A percentile compares a stretch with the other conserved stretches of the same genome.
Conservation (phyloP, 306 rosid species). For the Pachyrhizus erosus region DNA sequence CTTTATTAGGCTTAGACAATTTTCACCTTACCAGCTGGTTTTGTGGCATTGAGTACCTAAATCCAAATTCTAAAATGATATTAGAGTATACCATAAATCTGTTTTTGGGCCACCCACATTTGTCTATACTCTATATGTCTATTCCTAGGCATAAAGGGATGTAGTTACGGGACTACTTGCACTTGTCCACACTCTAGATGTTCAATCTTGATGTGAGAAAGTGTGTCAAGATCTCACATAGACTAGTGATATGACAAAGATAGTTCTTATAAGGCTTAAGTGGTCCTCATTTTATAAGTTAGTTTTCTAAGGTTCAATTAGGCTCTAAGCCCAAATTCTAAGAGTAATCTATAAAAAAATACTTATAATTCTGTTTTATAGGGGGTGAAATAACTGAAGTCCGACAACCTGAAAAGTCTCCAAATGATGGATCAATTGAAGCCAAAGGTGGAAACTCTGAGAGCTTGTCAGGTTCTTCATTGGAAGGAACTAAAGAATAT, state of each 20-base stretch:
- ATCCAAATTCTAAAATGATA: not conserved
- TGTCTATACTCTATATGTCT: not conserved
- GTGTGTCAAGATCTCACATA: not conserved
- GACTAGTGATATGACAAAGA: not conserved
- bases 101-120: not conserved
- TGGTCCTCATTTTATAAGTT: not conserved
- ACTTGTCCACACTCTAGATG: not conserved
- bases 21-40: not conserved
- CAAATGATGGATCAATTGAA: conserved; percentile 41
- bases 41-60: not conserved
- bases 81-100: not conserved
- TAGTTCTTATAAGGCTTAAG: not conserved
- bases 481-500: conserved; percentile 40
- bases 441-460: conserved; percentile 33
- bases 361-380: not conserved
- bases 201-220: not conserved
- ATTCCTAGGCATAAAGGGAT: not conserved
- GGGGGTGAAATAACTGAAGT: conserved; percentile 51
- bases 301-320: not conserved
- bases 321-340: not conserved
- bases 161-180: not conserved
- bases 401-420: conserved; percentile 42
- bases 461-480: conserved; percentile 28
- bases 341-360: not conserved
- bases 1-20: not conserved